Percentiles rank a stretch among this genome's conserved stretches.
These are phyloP conservation scores for Podila epigama DNA, from an alignment of 192 early-diverging fungal species.

Conservation along the genomic window DNA sequence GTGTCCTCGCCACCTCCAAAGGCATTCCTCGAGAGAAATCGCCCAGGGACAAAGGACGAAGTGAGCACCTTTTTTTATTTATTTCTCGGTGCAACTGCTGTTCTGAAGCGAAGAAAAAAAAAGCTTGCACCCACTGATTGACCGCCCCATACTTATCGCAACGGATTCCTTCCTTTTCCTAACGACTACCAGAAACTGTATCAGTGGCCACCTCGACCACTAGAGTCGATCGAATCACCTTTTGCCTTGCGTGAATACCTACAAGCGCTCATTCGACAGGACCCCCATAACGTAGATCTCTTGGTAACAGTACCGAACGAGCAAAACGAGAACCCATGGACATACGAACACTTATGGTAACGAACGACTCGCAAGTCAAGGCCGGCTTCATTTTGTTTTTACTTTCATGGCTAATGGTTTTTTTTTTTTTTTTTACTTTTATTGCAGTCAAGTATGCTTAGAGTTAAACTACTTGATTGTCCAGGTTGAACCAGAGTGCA, in stretches of 20 bases:
- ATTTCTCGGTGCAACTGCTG: not conserved
- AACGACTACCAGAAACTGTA: slow-evolving; percentile 45
- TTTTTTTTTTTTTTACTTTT: slow-evolving; percentile 6
- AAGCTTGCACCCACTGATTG: not conserved
- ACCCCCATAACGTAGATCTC: slow-evolving; percentile 66
- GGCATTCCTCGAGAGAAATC: slow-evolving; percentile 16
- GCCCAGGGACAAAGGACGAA: slow-evolving; percentile 46
- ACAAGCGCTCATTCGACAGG: slow-evolving; percentile 71
- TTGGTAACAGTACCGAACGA: slow-evolving; percentile 70
- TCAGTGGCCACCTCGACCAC: slow-evolving; percentile 55
- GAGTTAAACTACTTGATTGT: slow-evolving; percentile 84
- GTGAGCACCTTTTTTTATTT: not conserved
- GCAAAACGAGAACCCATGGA: slow-evolving; percentile 76
- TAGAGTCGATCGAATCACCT: slow-evolving; percentile 73
- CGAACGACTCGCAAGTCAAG: not conserved
- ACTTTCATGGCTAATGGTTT: not conserved
- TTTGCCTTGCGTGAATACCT: slow-evolving; percentile 83
- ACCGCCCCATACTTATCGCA: not conserved
- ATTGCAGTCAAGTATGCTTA: slow-evolving; percentile 61
- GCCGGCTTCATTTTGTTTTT: not conserved
- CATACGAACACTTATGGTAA: slow-evolving; percentile 90
- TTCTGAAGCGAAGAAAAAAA: not conserved
- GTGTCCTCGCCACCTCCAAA: not conserved
- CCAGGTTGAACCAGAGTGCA: slow-evolving; percentile 79
- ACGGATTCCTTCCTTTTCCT: not conserved